Percentiles rank a stretch among this genome's conserved stretches.
Evolutionary conservation across 208 protist genomes (phyloP).

Genomic region (Trypanosomatidae sp.): DNA sequence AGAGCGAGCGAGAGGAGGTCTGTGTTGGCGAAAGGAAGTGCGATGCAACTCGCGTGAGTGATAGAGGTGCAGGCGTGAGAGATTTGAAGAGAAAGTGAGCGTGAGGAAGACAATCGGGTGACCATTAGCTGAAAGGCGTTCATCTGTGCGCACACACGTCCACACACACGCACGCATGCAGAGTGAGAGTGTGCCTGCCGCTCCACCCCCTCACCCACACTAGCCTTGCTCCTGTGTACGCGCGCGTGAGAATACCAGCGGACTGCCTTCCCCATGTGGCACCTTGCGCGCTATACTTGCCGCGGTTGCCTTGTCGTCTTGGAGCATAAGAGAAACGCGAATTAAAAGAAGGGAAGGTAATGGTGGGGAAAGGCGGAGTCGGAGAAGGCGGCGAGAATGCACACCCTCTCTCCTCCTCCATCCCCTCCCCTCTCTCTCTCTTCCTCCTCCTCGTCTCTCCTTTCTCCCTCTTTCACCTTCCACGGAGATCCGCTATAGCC

Average conservation of each 20-base stretch:
- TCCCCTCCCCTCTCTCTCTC: neutral
- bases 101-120: neutral
- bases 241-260: neutral
- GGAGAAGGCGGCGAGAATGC: neutral
- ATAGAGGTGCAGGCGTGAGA: neutral
- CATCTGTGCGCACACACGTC: neutral
- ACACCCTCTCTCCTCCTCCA: neutral
- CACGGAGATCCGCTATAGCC: neutral
- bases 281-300: neutral
- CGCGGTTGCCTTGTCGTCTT: neutral
- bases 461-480: neutral
- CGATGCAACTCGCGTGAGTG: neutral
- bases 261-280: neutral
- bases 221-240: neutral
- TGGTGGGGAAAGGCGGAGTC: neutral
- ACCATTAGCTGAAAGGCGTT: neutral
- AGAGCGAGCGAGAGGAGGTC: neutral
- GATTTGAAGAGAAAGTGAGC: neutral
- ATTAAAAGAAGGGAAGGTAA: neutral
- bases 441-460: neutral
- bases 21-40: neutral
- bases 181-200: neutral
- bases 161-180: neutral
- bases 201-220: neutral
- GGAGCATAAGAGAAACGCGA: neutral